phyloP scores from a whole-genome alignment of 1,284 basidiomycete species.

The Sphagnurus paluster region DNA sequence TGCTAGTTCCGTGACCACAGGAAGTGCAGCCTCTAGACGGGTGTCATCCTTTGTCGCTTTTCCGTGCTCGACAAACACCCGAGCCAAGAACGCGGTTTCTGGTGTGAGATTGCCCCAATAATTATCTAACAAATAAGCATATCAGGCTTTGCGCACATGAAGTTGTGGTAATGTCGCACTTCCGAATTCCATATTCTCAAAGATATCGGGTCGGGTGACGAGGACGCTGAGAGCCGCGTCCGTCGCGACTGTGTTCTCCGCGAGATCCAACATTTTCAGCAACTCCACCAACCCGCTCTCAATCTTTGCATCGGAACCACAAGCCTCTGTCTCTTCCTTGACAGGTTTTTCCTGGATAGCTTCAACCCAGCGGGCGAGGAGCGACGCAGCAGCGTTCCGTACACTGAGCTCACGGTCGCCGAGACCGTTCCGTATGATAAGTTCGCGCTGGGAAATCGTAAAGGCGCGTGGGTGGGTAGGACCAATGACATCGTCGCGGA shows the following conservation, averaged over 20 bases:
- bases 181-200: conserved; percentile 68
- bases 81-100: conserved; percentile 80
- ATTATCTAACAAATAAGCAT: conserved; percentile 40
- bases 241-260: conserved; percentile 33
- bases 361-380: conserved; percentile 78
- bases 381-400: conserved; percentile 69
- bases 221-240: conserved; percentile 42
- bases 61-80: conserved; percentile 86
- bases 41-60: conserved; percentile 63
- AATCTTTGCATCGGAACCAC: conserved; percentile 20
- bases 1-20: conserved; percentile 85
- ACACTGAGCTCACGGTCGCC: conserved; percentile 86
- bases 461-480: conserved; percentile 68
- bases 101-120: conserved; percentile 79
- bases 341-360: conserved; percentile 26
- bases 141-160: conserved; percentile 4
- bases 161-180: conserved; percentile 42
- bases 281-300: conserved; percentile 35
- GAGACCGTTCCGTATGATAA: conserved; percentile 79
- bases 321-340: conserved; percentile 24
- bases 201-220: conserved; percentile 31
- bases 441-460: conserved; percentile 73
- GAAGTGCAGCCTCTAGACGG: conserved; percentile 69
- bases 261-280: conserved; percentile 39
- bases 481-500: conserved; percentile 26